Evolutionary conservation across 805 yeast species (phyloP), one percentile per base, ranked within the genome.

Genomic region (Dipodascus albidus): DNA sequence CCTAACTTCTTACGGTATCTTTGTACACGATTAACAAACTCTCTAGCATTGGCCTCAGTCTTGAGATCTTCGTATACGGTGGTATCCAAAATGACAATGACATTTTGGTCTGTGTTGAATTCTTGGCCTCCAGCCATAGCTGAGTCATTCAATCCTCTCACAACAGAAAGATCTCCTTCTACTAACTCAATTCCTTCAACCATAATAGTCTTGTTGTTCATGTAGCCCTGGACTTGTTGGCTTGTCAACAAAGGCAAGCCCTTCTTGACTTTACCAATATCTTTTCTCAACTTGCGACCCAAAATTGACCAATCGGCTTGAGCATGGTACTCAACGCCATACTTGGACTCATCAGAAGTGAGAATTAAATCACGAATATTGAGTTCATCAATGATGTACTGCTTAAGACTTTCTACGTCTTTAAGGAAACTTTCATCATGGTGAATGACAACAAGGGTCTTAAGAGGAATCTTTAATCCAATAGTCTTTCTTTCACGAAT

Each of bases 261-360:
- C 65, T 83, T 95, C 78, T 91, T 95, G 56, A 93, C 99, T 69
- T 81, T 83, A 74, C 86, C 88, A 57, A 87, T 95, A 63, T 90
- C 98, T 67, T 83, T 82, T 81, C 89, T 91, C 71, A 93, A 80
- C 73, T 93, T 93, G 78, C 91, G 93, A 74, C 99, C 99, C 61
- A 93, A 78, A 20, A 89, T 87, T 55, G 98, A 96, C 99, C 99
- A 93, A 74, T 93, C 99, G 50, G 99, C 99, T 69, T 87, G 95
- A 47, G 91, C 97, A 59, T 79, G 81, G 76, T 90, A 91, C 67
- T 84, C 86, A 57, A 93, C 98, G 63, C 90, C 93, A 67, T 90
- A 91, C 66, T 84, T 82, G 62, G 77, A 82, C 74, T 93, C 99
- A 66, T 93, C 96, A 22, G 86, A 77, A 20, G 97, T 89, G 63